Evolutionary conservation across 768 basidiomycete species (phyloP).

Genomic region (Pulveroboletus sp.): DNA sequence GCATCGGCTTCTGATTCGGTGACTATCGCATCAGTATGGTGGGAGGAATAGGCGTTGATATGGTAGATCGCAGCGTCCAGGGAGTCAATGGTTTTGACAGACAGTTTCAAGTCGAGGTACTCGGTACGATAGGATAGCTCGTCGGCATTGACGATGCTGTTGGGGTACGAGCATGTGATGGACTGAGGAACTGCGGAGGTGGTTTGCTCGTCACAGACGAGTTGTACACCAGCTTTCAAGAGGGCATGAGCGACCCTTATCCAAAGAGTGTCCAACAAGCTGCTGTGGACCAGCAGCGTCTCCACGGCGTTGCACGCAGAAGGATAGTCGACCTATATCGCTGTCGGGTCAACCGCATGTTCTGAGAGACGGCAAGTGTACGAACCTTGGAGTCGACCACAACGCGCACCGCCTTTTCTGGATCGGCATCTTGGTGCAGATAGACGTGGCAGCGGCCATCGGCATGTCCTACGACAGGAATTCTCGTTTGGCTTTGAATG

Average conservation of each 20-base stretch:
- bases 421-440: slow-evolving; percentile 77
- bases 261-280: slow-evolving; percentile 72
- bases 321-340: slow-evolving; percentile 77
- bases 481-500: slow-evolving; percentile 87
- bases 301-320: slow-evolving; percentile 95
- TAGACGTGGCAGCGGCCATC: slow-evolving; percentile 93
- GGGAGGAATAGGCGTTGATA: slow-evolving; percentile 91
- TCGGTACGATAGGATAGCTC: slow-evolving; percentile 78
- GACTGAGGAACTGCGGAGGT: slow-evolving; percentile 50
- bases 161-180: slow-evolving; percentile 32
- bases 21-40: slow-evolving; percentile 92
- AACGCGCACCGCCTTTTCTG: slow-evolving; percentile 75
- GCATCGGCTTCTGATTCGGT: slow-evolving; percentile 69
- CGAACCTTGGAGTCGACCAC: slow-evolving; percentile 88
- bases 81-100: slow-evolving; percentile 71
- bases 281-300: slow-evolving; percentile 80
- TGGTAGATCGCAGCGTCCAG: slow-evolving; percentile 73
- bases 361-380: background rate
- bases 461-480: slow-evolving; percentile 98
- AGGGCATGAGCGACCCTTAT: slow-evolving; percentile 71
- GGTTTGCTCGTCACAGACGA: slow-evolving; percentile 73
- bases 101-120: slow-evolving; percentile 80
- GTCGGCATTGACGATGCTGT: slow-evolving; percentile 49
- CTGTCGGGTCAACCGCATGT: background rate
- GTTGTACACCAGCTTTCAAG: slow-evolving; percentile 60